Conservation (phyloP, 306 rosid genomes). For the Inga oerstediana region DNA sequence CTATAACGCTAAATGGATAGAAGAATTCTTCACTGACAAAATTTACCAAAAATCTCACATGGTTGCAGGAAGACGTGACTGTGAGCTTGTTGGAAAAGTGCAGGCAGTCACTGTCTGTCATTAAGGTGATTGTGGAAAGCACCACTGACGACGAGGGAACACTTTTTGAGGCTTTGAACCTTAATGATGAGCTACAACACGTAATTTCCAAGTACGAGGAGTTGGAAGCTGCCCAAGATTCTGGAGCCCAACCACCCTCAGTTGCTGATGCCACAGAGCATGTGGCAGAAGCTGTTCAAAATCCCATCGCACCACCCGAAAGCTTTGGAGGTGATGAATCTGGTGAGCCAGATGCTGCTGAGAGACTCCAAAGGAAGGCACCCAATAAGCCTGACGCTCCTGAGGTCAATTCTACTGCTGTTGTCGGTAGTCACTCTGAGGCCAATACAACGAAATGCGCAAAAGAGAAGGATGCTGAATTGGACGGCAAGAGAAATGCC, state of each 20-base stretch:
- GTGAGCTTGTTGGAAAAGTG: conserved; percentile 73
- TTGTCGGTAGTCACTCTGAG: conserved; percentile 25
- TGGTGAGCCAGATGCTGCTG: conserved; percentile 39
- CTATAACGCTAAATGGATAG: not conserved
- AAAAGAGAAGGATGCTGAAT: conserved; percentile 31
- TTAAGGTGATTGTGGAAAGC: conserved; percentile 70
- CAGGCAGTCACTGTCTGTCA: conserved; percentile 63
- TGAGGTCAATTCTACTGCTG: conserved; percentile 42
- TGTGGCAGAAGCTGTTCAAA: conserved; percentile 42
- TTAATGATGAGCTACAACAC: conserved; percentile 78
- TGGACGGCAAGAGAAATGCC: conserved; percentile 38
- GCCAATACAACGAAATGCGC: conserved; percentile 35
- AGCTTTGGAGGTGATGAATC: conserved; percentile 25
- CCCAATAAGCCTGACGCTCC: conserved; percentile 27
- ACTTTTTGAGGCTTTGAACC: conserved; percentile 79
- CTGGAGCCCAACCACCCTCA: conserved; percentile 41
- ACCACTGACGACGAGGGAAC: conserved; percentile 71
- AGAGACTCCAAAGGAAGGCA: conserved; percentile 31
- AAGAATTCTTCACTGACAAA: conserved; percentile 19
- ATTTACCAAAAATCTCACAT: conserved; percentile 27
- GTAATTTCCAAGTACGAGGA: conserved; percentile 66
- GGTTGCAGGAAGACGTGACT: conserved; percentile 72
- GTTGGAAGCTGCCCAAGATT: conserved; percentile 55
- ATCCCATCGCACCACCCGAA: conserved; percentile 26
- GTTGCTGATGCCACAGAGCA: conserved; percentile 40